These are phyloP conservation scores for Huntiella moniliformis DNA, from an alignment of 2,329 filamentous ascomycete species.

Conservation along the genomic window DNA sequence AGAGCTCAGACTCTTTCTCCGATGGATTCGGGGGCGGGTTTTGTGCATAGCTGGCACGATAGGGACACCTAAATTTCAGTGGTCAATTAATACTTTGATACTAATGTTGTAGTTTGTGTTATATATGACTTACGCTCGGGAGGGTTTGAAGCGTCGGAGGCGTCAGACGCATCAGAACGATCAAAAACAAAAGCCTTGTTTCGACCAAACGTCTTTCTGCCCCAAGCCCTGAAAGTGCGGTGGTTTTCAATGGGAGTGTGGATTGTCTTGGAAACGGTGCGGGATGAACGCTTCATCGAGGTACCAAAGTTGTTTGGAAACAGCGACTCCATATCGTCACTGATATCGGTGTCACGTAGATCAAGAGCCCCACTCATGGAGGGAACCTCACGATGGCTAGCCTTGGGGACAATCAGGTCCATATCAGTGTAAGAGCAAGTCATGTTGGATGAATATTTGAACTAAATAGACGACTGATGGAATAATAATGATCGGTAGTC, in stretches of 20 bases:
- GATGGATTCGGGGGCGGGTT: conserved; percentile 3
- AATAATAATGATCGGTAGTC: conserved; percentile 6
- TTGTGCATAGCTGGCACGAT: not conserved
- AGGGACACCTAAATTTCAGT: not conserved
- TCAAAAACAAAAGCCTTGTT: conserved; percentile 5
- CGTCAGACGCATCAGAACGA: conserved; percentile 1
- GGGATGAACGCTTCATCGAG: conserved; percentile 1
- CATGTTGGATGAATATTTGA: not conserved
- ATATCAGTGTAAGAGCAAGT: conserved; percentile 4
- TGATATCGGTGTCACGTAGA: conserved; percentile 11
- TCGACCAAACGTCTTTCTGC: conserved; percentile 9
- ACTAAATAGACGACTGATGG: conserved; percentile 4
- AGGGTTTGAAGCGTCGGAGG: conserved; percentile 4
- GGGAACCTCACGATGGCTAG: conserved; percentile 3
- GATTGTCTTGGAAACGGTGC: conserved; percentile 2
- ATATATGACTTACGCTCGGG: not conserved
- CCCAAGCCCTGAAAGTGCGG: conserved; percentile 10
- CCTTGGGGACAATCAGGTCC: conserved; percentile 4
- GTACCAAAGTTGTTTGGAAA: conserved; percentile 10
- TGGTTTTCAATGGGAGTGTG: conserved; percentile 9
- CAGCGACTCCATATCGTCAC: conserved; percentile 10
- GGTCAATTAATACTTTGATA: too few species aligned
- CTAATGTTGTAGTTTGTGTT: not conserved
- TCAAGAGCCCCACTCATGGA: conserved; percentile 10
- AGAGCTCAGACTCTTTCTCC: conserved; percentile 10